Evolutionary conservation across 345 rosid genomes (phyloP), one percentile per base, ranked within the genome.

Genomic region (Rhizophora apiculata): DNA sequence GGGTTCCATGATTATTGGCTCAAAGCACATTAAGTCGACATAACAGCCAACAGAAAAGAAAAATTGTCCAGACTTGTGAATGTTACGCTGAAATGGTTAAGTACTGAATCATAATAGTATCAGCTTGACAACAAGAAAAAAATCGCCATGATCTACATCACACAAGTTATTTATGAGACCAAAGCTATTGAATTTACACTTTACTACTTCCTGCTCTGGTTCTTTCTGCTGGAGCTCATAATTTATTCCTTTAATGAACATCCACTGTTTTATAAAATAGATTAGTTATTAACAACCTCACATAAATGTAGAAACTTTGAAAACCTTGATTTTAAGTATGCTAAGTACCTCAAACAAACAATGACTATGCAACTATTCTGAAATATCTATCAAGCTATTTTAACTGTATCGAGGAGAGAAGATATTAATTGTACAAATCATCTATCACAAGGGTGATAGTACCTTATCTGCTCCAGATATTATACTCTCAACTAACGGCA

Each of bases 381-480:
- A 15, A 43, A 13, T 34, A 43, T 43, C 16, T 43, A 4, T 13
- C 49, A 43, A 43, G 49, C 5, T 43, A 43, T 43, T 11, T 54
- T 19, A 55, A 56, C 58, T 26, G 27, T 5, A 67, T 1, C 6
- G 15, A 19, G 37, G 37, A 34, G 37, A 34, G 37, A 34, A 34
- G 37, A 2, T 34, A 34, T 34, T 34, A 34, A 34, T 9, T 0
- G 37, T 20, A 48, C 8, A 46, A 53, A 32, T 39, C 20, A 67
- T 27, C 29, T 30, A 51, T 27, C 32, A 21, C 24, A 48, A 59
- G 43, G 43, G 24, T n/a, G 56, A 46, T 53, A 48, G 58, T 82
- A 92, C 99, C 98, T 87, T 56, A 74, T 90, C 93, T 43, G 79
- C 82, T 74, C 99, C 98, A 73, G 94, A 70, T 79, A 96, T 92